Evolutionary conservation across 192 early-diverging fungal species (phyloP), one percentile per base, ranked within the genome.

Genomic region (Geosiphon pyriformis): DNA sequence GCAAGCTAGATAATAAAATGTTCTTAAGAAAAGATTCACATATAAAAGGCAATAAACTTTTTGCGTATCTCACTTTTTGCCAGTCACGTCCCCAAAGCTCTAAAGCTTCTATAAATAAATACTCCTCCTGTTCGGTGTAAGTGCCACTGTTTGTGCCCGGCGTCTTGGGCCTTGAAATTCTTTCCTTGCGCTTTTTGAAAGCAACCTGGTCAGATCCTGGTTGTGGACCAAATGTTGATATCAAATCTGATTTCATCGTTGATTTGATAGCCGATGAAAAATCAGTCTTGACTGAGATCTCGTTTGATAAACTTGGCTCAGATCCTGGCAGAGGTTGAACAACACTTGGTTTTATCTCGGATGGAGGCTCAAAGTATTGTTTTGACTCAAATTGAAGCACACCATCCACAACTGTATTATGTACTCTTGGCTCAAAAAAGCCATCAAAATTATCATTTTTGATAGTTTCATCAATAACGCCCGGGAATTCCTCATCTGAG

Each of bases 71-170:
- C 76, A 94, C 92, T 56, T 80, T 82, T 50, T 77, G 67, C 94
- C 94, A 96, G 57, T 91, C 85, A 30, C 94, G 81, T 17, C 94
- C 94, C 77, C 78, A 90, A 30, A 89, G 63, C 46, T 93, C 89
- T 4, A 96, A 72, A 0, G 87, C 94, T 51, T 89, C 87, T 6
- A 85, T 65, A 69, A 96, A 96, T 52, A 68, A 72, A 17, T 61
- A 63, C 70, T 93, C 86, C 66, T 96, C 94, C 4, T 80, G 80
- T 42, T 90, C 89, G 0, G 85, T 83, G 65, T 92, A 96, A 4
- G 83, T 86, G 15, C 94, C 94, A 3, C 83, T 82, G 33, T 83
- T 87, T 33, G 83, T 73, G 53, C 76, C 84, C 15, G 50, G 49
- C 64, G 78, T 69, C 57, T 84, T 60, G 70, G 79, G 49, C 73